Percentiles rank a stretch among this genome's conserved stretches.
Conservation (phyloP, 2,329 filamentous ascomycete species). For the Rachicladosporium sp. region DNA sequence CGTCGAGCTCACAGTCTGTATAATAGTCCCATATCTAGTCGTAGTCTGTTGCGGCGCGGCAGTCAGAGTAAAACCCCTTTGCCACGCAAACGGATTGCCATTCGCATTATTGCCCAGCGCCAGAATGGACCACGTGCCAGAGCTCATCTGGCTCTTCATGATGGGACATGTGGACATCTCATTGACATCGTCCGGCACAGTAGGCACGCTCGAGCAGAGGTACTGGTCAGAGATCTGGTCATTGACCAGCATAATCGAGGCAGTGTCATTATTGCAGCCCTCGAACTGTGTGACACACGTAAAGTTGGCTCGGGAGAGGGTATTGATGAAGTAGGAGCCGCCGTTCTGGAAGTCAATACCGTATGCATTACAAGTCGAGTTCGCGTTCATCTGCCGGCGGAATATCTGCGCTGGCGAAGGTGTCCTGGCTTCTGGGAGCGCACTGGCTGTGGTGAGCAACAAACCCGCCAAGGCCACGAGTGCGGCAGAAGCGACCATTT, state of each 20-base stretch:
- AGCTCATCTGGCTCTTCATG: conserved; percentile 10
- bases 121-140: conserved; percentile 9
- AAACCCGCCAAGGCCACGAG: too few relatives aligned
- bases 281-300: conserved; percentile 12
- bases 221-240: conserved; percentile 2
- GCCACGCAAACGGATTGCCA: conserved; percentile 10
- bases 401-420: too few relatives aligned
- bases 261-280: conserved; percentile 10
- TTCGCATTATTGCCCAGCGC: conserved; percentile 11
- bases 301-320: conserved; percentile 8
- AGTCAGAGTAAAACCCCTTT: conserved; percentile 8
- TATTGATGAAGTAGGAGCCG: conserved; percentile 14
- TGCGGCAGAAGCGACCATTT: too few relatives aligned
- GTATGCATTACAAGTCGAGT: conserved; percentile 9
- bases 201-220: not conserved
- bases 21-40: conserved; percentile 10
- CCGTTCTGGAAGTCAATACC: conserved; percentile 14
- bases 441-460: too few relatives aligned
- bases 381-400: conserved; percentile 3
- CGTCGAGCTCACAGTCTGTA: conserved; percentile 9
- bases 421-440: too few relatives aligned
- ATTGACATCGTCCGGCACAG: conserved; percentile 4
- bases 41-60: conserved; percentile 8
- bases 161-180: conserved; percentile 12
- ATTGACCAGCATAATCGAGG: conserved; percentile 7